Conservation (phyloP, 192 early-diverging fungal genomes). For the Kappamyces sp. region DNA sequence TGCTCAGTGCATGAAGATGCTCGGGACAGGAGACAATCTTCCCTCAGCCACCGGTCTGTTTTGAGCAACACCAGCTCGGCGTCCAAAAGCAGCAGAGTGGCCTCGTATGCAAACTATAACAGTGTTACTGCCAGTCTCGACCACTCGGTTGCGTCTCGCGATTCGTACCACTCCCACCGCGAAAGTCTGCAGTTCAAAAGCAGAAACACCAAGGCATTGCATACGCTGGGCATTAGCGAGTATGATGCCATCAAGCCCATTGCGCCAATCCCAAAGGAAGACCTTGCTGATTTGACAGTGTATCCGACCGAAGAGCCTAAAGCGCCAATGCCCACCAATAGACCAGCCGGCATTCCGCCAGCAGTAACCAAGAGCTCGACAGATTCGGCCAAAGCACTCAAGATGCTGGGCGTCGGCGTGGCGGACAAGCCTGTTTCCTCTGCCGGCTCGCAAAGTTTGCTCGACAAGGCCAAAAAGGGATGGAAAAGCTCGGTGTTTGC, state of each 20-base stretch:
- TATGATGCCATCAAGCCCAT: not conserved
- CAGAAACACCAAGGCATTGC: slow-evolving; percentile 3
- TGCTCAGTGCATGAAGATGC: no score
- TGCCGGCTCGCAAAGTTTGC: not conserved
- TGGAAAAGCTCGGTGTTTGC: no score
- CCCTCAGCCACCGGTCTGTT: no score
- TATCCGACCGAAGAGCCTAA: not conserved
- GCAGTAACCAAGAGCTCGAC: not conserved
- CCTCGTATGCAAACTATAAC: no score
- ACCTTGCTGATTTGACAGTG: not conserved
- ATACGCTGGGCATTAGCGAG: slow-evolving; percentile 1
- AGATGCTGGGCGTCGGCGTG: not conserved
- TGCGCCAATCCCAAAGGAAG: not conserved
- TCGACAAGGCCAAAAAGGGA: not conserved
- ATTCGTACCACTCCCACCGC: no score
- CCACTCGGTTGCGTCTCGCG: no score
- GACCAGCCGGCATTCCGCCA: not conserved
- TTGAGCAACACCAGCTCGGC: no score
- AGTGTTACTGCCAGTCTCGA: no score
- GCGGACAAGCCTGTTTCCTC: not conserved
- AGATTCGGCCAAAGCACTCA: not conserved
- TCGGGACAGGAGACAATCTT: no score
- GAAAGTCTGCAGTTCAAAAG: slow-evolving; percentile 2
- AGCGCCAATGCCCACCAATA: not conserved
- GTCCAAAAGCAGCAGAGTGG: no score